These are phyloP conservation scores for Starmera stellimalicola DNA, from an alignment of 1,139 yeast genomes.

Conservation along the genomic window DNA sequence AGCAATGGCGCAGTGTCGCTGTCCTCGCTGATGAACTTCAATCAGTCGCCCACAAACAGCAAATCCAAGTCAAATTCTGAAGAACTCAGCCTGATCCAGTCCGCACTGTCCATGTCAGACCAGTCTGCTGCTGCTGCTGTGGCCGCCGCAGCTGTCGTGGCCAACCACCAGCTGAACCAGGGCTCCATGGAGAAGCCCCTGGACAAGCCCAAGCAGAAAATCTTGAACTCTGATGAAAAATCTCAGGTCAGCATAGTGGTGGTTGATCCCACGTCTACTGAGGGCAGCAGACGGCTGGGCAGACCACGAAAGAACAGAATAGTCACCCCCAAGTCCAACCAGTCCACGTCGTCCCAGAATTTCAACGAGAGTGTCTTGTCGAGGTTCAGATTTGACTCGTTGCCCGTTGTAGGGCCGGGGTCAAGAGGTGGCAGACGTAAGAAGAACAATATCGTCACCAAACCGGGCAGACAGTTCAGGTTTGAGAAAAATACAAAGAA, in stretches of 20 bases:
- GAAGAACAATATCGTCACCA: conserved; percentile 1
- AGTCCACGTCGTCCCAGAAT: conserved; percentile 9
- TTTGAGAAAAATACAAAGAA: not conserved
- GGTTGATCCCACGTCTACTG: conserved; percentile 17
- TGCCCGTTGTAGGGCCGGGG: conserved; percentile 19
- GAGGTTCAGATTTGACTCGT: conserved; percentile 16
- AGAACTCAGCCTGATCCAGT: conserved; percentile 8
- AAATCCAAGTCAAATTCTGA: not conserved
- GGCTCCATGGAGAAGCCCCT: not conserved
- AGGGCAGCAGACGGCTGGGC: conserved; percentile 17
- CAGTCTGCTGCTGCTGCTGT: not conserved
- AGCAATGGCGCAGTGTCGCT: conserved; percentile 11
- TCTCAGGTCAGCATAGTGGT: conserved; percentile 18
- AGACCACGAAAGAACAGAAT: conserved; percentile 15
- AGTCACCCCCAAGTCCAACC: not conserved
- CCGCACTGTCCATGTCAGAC: conserved; percentile 5
- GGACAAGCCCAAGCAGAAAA: conserved; percentile 15
- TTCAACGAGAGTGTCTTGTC: conserved; percentile 15
- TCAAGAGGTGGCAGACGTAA: conserved; percentile 17
- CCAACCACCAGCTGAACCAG: not conserved
- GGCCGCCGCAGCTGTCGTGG: not conserved
- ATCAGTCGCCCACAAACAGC: not conserved
- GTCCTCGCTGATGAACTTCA: not conserved
- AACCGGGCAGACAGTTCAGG: conserved; percentile 4
- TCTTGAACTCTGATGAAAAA: conserved; percentile 11